These are phyloP conservation scores for Ascochyta clinopodiicola DNA, from an alignment of 2,329 filamentous ascomycete genomes.

Conservation along the genomic window DNA sequence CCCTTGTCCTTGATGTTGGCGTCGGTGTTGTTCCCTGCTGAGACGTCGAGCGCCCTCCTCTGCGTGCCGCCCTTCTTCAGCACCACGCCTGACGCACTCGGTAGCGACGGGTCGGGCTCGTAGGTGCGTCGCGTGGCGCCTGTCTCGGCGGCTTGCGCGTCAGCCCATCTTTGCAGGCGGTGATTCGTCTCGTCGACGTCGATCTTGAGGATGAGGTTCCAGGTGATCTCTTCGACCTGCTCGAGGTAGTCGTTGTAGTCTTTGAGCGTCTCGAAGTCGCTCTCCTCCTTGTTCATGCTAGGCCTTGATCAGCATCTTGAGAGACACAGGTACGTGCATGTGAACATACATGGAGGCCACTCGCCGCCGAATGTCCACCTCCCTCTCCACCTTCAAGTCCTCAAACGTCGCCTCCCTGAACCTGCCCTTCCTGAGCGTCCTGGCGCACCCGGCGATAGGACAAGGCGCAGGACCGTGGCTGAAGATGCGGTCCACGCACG, in stretches of 20 bases:
- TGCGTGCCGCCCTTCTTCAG: conserved; percentile 74
- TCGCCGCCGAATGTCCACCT: conserved; percentile 86
- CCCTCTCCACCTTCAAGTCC: conserved; percentile 85
- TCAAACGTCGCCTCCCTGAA: conserved; percentile 91
- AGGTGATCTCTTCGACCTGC: conserved; percentile 86
- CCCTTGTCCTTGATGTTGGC: conserved; percentile 41
- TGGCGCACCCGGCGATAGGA: conserved; percentile 85
- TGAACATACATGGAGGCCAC: conserved; percentile 60
- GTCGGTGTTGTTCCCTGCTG: conserved; percentile 25
- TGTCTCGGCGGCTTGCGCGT: conserved; percentile 67
- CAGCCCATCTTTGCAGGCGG: conserved; percentile 72
- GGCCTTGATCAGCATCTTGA: too few species aligned
- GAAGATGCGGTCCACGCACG: conserved; percentile 94
- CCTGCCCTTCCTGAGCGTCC: conserved; percentile 81
- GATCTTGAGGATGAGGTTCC: conserved; percentile 79
- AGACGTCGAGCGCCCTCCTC: conserved; percentile 51
- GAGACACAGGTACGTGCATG: conserved; percentile 51
- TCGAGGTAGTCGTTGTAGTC: conserved; percentile 96
- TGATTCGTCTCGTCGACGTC: conserved; percentile 70
- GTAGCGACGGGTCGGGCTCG: conserved; percentile 25
- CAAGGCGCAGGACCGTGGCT: conserved; percentile 89
- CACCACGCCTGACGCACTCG: conserved; percentile 27
- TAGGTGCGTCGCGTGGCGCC: conserved; percentile 49
- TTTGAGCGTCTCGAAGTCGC: conserved; percentile 84
- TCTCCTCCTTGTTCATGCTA: conserved; percentile 86